Conservation (phyloP, 139 green algal species). For the Deuterostichococcus epilithicus region DNA sequence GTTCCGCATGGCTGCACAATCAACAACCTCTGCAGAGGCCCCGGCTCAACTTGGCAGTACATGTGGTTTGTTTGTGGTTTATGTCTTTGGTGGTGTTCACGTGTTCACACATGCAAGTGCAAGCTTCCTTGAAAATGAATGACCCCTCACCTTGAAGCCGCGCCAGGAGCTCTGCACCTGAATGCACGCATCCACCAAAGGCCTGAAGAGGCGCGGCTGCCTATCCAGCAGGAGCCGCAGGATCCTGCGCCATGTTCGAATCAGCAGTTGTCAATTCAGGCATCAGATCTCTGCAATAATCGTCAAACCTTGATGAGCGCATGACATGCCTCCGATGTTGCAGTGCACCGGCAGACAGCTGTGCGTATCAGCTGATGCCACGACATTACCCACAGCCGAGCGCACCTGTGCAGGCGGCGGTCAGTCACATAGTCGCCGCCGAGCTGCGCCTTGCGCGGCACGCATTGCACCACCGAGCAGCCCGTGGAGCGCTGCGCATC, state of each 20-base stretch:
- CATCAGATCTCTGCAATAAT: not conserved
- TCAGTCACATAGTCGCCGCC: not conserved
- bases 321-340: not conserved
- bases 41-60: too few species aligned
- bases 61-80: too few species aligned
- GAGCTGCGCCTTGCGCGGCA: not conserved
- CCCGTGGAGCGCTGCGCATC: not conserved
- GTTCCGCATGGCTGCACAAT: too few species aligned
- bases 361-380: not conserved
- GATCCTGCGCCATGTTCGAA: not conserved
- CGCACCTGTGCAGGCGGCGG: not conserved
- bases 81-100: too few species aligned
- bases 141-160: slow-evolving; percentile 12
- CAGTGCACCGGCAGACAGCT: not conserved
- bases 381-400: slow-evolving; percentile 4
- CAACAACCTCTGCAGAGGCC: too few species aligned
- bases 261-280: not conserved
- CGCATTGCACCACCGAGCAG: not conserved
- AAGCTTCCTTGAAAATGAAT: too few species aligned
- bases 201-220: slow-evolving; percentile 1
- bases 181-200: not conserved
- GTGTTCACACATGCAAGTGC: too few species aligned
- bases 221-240: slow-evolving; percentile 4
- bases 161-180: slow-evolving; percentile 6
- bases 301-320: not conserved